Base-by-base conservation (phyloP, 345 rosid species). In the Streptanthus diversifolius region DNA sequence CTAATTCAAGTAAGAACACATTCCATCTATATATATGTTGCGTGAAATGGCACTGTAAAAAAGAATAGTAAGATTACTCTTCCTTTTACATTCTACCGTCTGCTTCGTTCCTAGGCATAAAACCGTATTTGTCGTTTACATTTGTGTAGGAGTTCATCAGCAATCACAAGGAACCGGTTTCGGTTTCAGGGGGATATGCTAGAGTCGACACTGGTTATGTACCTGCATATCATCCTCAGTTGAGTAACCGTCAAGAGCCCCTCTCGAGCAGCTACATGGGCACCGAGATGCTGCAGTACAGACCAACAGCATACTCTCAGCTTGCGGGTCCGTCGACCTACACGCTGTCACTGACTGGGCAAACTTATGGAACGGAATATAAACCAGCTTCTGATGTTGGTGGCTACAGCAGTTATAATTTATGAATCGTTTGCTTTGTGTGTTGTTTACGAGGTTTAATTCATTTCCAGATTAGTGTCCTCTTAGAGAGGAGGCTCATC, bases 1-100 rank as follows among this genome's bases (percentile, higher is more conserved):
- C 85, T 92, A 73, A 79, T 89, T 79, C 92, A 92, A 83, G 98
- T 85, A 82, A 41, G 72, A 53, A 65, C 29, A 37, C 68, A 29
- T 15, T 56, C 7, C 47, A 15, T 32, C 8, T 3, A 44, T 33
- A 35, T 21, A 44, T 44, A 58, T 9, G 2, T 15, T 22, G 25
- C n/a, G 5, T 3, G 4, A 19, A 37, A 13, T 24, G 24, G 36
- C 15, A 21, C 41, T 43, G 47, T 53, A 15, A 9, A 17, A n/a
- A n/a, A n/a, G n/a, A n/a, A n/a, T n/a, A n/a, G n/a, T 39, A 39
- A 51, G 35, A 29, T 51, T n/a, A 9, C 15, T 3, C 3, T 37
- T 47, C 61, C 11, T 51, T 24, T 58, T 25, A 24, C 60, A 6
- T 64, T 8, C 32, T 14, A 54, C 19, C 1, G 4, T 1, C 37